These are phyloP conservation scores for Myxozyma melibiosi DNA, from an alignment of 805 yeast species.

Conservation along the genomic window DNA sequence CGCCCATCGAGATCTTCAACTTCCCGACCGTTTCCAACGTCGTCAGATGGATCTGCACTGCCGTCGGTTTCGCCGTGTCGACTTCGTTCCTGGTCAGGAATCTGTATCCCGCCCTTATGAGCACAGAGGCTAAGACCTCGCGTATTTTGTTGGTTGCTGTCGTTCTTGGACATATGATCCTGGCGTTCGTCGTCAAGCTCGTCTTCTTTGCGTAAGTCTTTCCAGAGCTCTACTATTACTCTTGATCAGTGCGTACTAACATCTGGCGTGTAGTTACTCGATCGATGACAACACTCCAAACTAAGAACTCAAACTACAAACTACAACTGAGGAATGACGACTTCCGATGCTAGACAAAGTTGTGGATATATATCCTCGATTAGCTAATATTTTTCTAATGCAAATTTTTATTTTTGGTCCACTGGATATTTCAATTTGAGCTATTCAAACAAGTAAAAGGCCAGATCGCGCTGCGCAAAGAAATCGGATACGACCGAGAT, in stretches of 20 bases:
- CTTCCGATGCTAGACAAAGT: no score
- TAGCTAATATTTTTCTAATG: not conserved
- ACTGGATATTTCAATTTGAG: not conserved
- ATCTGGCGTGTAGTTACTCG: conserved; percentile 7
- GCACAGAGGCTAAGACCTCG: conserved; percentile 47
- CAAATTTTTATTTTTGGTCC: not conserved
- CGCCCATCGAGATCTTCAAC: conserved; percentile 40
- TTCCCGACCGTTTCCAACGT: conserved; percentile 47
- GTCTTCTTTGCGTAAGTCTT: conserved; percentile 53
- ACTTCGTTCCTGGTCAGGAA: conserved; percentile 56
- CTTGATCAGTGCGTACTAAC: not conserved
- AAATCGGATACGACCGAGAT: conserved; percentile 35
- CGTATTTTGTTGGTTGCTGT: conserved; percentile 45
- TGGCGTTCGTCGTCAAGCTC: conserved; percentile 66
- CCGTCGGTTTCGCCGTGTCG: conserved; percentile 61
- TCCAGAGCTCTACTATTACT: not conserved
- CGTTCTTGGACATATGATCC: conserved; percentile 55
- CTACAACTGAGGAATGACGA: not conserved
- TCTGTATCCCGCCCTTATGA: conserved; percentile 46
- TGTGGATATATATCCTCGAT: not conserved
- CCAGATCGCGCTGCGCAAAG: conserved; percentile 34
- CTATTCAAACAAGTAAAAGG: conserved; percentile 21
- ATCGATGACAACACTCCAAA: conserved; percentile 17
- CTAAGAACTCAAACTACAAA: not conserved
- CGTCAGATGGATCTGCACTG: conserved; percentile 66